These are phyloP conservation scores for Macrocybe gigantea DNA, from an alignment of 768 basidiomycete genomes.

Conservation along the genomic window DNA sequence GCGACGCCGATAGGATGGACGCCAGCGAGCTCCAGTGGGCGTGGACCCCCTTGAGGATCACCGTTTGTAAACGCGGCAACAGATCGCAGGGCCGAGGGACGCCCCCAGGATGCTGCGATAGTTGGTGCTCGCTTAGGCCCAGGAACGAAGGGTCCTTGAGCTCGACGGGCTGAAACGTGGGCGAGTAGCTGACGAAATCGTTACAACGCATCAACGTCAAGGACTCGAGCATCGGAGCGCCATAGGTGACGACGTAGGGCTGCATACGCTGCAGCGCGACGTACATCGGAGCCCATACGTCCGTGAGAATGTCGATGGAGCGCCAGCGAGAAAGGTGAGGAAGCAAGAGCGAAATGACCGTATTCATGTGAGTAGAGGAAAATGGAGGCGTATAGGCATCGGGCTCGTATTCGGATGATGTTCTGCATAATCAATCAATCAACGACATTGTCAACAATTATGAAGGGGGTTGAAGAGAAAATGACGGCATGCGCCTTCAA, in stretches of 20 bases:
- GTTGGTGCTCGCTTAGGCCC: constrained; percentile 15
- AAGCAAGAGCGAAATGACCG: constrained; percentile 40
- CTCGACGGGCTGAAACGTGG: constrained; percentile 34
- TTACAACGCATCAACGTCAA: constrained; percentile 57
- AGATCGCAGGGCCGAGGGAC: constrained; percentile 10
- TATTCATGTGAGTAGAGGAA: constrained; percentile 35
- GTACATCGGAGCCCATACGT: constrained; percentile 56
- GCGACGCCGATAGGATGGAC: constrained; percentile 31
- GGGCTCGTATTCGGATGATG: constrained; percentile 17
- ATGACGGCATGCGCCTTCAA: constrained; percentile 2
- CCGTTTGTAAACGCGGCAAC: constrained; percentile 39
- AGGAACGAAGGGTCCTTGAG: constrained; percentile 32
- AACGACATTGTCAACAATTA: background rate
- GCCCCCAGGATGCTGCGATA: constrained; percentile 1
- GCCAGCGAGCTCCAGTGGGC: constrained; percentile 44
- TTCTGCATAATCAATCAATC: constrained; percentile 13
- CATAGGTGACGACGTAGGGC: constrained; percentile 21
- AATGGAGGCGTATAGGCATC: constrained; percentile 30
- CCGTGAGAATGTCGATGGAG: constrained; percentile 47
- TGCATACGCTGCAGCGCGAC: constrained; percentile 42
- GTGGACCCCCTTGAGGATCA: constrained; percentile 53
- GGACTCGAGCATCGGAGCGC: constrained; percentile 40
- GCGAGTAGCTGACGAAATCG: constrained; percentile 43
- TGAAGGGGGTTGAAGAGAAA: background rate
- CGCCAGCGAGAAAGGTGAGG: constrained; percentile 49